Evolutionary conservation across 768 basidiomycete species (phyloP).

Genomic region (Pleurotus djamor): DNA sequence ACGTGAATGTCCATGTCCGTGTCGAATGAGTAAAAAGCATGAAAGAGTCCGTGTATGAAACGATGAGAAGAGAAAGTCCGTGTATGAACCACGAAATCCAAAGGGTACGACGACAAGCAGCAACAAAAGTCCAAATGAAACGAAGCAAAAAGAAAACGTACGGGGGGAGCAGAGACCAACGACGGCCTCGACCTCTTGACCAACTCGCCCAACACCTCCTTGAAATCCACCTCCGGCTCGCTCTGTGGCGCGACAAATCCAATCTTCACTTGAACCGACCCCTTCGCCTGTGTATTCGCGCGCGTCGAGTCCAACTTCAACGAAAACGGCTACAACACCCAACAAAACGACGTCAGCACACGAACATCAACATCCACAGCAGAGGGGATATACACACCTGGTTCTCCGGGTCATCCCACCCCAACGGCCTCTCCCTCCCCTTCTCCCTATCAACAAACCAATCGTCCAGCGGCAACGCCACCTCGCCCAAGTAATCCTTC

Average conservation of each 20-base stretch:
- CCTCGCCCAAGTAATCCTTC: conserved; percentile 95
- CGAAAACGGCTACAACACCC: conserved; percentile 34
- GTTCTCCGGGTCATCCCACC: conserved; percentile 64
- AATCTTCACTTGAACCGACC: conserved; percentile 41
- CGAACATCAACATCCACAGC: no score
- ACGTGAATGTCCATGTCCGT: no score
- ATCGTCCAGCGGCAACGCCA: conserved; percentile 70
- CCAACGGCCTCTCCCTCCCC: conserved; percentile 37
- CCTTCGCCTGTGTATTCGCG: conserved; percentile 34
- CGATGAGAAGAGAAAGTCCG: no score
- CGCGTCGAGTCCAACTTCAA: conserved; percentile 40
- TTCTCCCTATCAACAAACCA: conserved; percentile 56
- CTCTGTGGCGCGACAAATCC: conserved; percentile 48
- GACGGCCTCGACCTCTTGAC: conserved; percentile 62
- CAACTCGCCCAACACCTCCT: conserved; percentile 62
- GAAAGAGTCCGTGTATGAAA: no score
- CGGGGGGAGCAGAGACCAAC: conserved; percentile 76
- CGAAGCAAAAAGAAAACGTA: conserved; percentile 32
- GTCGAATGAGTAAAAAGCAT: no score
- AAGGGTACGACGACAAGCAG: neutral
- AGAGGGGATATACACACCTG: no score
- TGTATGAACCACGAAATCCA: neutral
- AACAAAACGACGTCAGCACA: no score
- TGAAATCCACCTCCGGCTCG: conserved; percentile 43
- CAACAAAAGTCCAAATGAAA: neutral